These are phyloP conservation scores for Yamadazyma kanchanaburiensis DNA, from an alignment of 1,139 yeast species.

Conservation along the genomic window DNA sequence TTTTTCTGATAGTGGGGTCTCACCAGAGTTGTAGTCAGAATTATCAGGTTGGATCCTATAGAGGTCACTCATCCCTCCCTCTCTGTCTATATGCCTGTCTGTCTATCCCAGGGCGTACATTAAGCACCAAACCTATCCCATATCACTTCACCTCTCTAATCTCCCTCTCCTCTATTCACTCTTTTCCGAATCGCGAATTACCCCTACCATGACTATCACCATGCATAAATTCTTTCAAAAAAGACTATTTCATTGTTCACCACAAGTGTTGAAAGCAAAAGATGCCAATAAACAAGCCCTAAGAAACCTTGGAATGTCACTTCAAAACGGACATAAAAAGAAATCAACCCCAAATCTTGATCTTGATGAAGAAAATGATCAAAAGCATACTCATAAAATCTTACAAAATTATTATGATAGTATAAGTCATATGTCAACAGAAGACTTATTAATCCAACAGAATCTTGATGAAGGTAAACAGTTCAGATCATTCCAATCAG, in stretches of 20 bases:
- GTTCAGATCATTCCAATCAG: constrained; percentile 31
- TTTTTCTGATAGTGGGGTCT: too few species aligned
- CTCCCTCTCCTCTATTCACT: too few species aligned
- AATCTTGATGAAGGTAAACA: constrained; percentile 37
- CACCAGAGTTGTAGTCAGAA: too few species aligned
- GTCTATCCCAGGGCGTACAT: too few species aligned
- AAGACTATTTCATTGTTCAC: constrained; percentile 1
- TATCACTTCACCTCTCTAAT: too few species aligned
- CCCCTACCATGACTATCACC: too few species aligned
- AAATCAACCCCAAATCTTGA: constrained; percentile 4
- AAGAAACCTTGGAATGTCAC: constrained; percentile 8
- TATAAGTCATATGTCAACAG: constrained; percentile 37
- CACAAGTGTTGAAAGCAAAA: constrained; percentile 6
- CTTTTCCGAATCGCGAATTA: too few species aligned
- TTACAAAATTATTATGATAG: constrained; percentile 24
- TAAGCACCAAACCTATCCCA: too few species aligned
- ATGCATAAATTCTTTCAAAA: too few species aligned
- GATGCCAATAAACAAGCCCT: constrained; percentile 9
- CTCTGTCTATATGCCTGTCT: too few species aligned
- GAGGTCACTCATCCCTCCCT: too few species aligned
- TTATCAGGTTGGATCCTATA: too few species aligned
- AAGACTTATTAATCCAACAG: constrained; percentile 36
- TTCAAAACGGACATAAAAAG: constrained; percentile 9
- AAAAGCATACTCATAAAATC: constrained; percentile 7
- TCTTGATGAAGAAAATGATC: constrained; percentile 5